phyloP scores from a whole-genome alignment of 2,329 filamentous ascomycete species.

The Sphaerulina vaccinii region DNA sequence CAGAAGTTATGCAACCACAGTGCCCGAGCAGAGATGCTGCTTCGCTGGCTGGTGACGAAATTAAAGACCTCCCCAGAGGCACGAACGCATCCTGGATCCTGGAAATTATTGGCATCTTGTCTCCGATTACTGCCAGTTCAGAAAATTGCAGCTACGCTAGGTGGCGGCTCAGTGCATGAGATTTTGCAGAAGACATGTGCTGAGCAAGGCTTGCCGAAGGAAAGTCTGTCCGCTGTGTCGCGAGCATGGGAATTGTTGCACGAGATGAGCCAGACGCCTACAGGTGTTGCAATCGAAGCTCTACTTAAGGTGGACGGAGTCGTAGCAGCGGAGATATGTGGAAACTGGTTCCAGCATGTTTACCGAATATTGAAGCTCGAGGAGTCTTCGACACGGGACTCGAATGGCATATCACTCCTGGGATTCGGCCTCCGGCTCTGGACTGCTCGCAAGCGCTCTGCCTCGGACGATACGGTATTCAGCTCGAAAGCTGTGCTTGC shows the following conservation, averaged over 20 bases:
- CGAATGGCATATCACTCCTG: constrained; percentile 8
- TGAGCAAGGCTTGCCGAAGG: constrained; percentile 5
- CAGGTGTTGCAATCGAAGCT: constrained; percentile 28
- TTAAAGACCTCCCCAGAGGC: constrained; percentile 48
- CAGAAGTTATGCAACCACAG: constrained; percentile 33
- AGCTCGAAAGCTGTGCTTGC: constrained; percentile 29
- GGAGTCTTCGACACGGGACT: background rate
- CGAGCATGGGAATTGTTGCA: constrained; percentile 21
- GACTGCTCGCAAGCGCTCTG: constrained; percentile 27
- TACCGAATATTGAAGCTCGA: constrained; percentile 3
- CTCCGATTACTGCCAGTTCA: constrained; percentile 66
- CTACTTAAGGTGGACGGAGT: constrained; percentile 24
- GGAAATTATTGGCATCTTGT: constrained; percentile 61
- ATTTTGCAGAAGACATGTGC: constrained; percentile 61
- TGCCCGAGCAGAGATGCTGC: constrained; percentile 57
- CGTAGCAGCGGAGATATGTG: constrained; percentile 28
- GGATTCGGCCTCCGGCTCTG: constrained; percentile 30
- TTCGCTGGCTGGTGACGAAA: constrained; percentile 65
- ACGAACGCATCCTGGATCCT: constrained; percentile 47
- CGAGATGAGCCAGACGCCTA: constrained; percentile 19
- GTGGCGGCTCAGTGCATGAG: constrained; percentile 65
- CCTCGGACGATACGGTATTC: constrained; percentile 31
- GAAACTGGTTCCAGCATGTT: constrained; percentile 27
- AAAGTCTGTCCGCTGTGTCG: constrained; percentile 15
- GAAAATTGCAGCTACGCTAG: constrained; percentile 68